Evolutionary conservation across 1,284 basidiomycete species (phyloP), one percentile per base, ranked within the genome.

Genomic region (Microstroma glucosiphilum): DNA sequence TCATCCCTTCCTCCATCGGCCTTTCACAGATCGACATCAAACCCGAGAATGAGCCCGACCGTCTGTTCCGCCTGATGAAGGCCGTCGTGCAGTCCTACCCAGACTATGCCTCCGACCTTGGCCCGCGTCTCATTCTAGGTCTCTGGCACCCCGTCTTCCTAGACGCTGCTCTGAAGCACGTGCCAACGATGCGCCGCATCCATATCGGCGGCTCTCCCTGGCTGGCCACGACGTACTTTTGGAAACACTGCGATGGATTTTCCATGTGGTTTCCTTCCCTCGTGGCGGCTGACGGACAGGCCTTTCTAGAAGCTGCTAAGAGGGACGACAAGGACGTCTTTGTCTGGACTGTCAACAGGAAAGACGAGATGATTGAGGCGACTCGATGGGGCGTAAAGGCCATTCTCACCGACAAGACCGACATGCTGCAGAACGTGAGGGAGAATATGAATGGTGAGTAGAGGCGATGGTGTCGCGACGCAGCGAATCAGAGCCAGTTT

Each of bases 311-410:
- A 56, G 89, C 93, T 66, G 92, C 90, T 80, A 86, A 86, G 77
- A 81, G 77, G 17, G 87, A 85, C 0, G 89, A 89, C 23, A 99
- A 99, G 84, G 85, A 85, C 72, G 74, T 96, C 55, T 73, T 92
- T 85, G 91, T 93, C 12, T 98, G 96, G 96, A 98, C 94, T 0
- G 93, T 97, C 37, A 98, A 97, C 79, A 85, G 88, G 56, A 86
- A 87, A 11, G 86, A 87, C 64, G 88, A 94, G 78, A 96, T 98
- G 93, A 89, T 94, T 82, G 90, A 96, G 85, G 91, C 91, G 64
- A 88, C 89, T 19, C 83, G 91, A 69, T 96, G 92, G 94, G 90
- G 86, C 64, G 89, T 91, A 21, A 86, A 89, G 73, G 91, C 87
- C 11, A 89, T 98, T 69, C 85, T 98, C 67, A 94, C 92, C 4